Conservation (phyloP, 164 flowering plant species). For the Malania oleifera region DNA sequence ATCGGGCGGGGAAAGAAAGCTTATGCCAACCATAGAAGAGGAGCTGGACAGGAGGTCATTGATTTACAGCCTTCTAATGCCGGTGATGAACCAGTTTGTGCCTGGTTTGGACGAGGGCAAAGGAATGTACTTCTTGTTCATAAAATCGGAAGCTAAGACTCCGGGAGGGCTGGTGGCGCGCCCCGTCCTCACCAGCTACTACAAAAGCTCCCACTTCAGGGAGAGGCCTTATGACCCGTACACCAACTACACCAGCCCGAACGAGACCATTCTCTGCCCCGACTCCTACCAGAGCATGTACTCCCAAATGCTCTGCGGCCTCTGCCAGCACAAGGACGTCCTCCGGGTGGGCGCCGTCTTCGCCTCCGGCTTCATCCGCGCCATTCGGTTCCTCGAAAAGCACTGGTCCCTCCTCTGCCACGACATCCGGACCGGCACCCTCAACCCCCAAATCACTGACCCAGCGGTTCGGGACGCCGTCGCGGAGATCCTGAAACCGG, state of each 20-base stretch:
- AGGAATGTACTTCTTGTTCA: slow-evolving; percentile 91
- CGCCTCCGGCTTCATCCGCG: slow-evolving; percentile 92
- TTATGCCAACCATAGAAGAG: slow-evolving; percentile 93
- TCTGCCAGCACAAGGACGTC: slow-evolving; percentile 66
- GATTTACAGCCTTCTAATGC: slow-evolving; percentile 86
- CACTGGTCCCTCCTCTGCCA: slow-evolving; percentile 56
- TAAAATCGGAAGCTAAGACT: slow-evolving; percentile 83
- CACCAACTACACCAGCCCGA: slow-evolving; percentile 93
- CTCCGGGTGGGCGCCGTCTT: slow-evolving; percentile 94
- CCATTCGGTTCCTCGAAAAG: slow-evolving; percentile 82
- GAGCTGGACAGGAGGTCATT: slow-evolving; percentile 69
- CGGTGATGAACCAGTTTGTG: slow-evolving; percentile 86
- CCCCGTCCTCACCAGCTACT: slow-evolving; percentile 87
- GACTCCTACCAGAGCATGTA: slow-evolving; percentile 98
- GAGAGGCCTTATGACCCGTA: slow-evolving; percentile 78
- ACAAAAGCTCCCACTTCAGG: slow-evolving; percentile 75
- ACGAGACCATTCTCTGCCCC: slow-evolving; percentile 77
- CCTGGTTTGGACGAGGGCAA: slow-evolving; percentile 83
- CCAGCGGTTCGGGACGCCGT: slow-evolving; percentile 63
- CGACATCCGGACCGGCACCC: slow-evolving; percentile 64
- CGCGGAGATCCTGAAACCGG: slow-evolving; percentile 51
- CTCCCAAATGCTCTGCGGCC: slow-evolving; percentile 86
- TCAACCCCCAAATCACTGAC: slow-evolving; percentile 63
- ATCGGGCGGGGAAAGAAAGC: slow-evolving; percentile 87
- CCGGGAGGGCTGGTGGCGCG: slow-evolving; percentile 82